These are phyloP conservation scores for Saturnispora mendoncae DNA, from an alignment of 805 yeast genomes.

Conservation along the genomic window DNA sequence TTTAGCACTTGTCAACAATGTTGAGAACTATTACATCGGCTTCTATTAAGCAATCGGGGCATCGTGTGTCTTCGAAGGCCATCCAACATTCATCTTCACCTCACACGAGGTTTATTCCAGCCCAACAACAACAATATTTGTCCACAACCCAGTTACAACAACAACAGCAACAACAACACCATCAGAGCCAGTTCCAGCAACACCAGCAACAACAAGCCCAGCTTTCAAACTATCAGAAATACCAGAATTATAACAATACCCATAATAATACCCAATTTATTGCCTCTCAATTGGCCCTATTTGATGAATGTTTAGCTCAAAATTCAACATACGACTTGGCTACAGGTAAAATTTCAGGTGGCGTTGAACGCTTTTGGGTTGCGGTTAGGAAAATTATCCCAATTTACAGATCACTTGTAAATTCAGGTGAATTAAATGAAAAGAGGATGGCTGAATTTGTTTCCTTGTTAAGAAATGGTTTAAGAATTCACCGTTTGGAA, in stretches of 20 bases:
- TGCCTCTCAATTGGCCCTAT: conserved; percentile 16
- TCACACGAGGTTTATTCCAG: conserved; percentile 9
- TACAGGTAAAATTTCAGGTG: conserved; percentile 32
- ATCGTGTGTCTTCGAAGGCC: conserved; percentile 27
- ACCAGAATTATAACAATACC: background rate
- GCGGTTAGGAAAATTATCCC: conserved; percentile 44
- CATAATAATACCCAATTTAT: background rate
- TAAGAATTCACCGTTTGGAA: conserved; percentile 47
- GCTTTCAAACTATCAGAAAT: background rate
- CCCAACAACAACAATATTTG: conserved; percentile 4
- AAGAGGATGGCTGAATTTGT: conserved; percentile 41
- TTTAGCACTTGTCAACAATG: conserved; percentile 19
- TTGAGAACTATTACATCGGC: conserved; percentile 25
- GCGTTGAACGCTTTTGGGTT: conserved; percentile 43
- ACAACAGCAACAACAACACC: conserved; percentile 3
- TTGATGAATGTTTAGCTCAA: conserved; percentile 39
- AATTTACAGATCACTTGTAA: conserved; percentile 38
- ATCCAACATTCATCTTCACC: conserved; percentile 20
- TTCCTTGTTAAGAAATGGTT: conserved; percentile 45
- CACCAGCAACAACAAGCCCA: conserved; percentile 4
- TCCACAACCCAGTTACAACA: background rate
- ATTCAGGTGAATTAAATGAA: conserved; percentile 39
- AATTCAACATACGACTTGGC: conserved; percentile 31
- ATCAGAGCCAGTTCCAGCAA: background rate
- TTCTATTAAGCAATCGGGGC: conserved; percentile 26